Evolutionary conservation across 2,329 filamentous ascomycete species (phyloP), one percentile per base, ranked within the genome.

Genomic region (Didymella lethalis): DNA sequence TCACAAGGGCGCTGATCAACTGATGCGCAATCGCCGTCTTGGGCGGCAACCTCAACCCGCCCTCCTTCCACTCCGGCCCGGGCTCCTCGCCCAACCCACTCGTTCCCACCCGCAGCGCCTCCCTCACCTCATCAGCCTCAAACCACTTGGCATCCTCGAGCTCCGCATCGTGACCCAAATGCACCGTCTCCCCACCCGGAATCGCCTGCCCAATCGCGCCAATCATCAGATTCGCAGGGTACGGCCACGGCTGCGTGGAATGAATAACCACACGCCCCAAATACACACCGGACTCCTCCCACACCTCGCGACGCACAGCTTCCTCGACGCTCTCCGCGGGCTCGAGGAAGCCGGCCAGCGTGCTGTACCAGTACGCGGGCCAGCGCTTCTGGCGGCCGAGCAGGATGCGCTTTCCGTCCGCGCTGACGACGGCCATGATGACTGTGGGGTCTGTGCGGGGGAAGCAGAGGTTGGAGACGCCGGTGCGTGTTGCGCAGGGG

Each of bases 361-460:
- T 96, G 69, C 88, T 92, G 82, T 94, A 97, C 91, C 90, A 97
- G 75, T 90, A 75, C 1, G 86, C 83, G 0, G 95, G 95, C 85
- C 89, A 99, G 52, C 91, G 86, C 78, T 90, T 91, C 72, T 91
- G 88, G 14, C 95, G 88, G 36, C 95, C 95, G 0, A 99, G 88
- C 7, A 99, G 86, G 38, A 97, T 80, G 61, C 87, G 86, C 65
- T 88, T 85, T 48, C 90, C 90, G 67, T 96, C 91, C 49, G 88
- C 83, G 52, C 90, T 96, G 31, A 98, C 86, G 11, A 97, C 89
- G 0, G 93, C 94, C 80, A 96, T 93, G 79, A 99, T 99, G 75
- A 98, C 93, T 28, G 92, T 96, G 0, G 93, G 93, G 70, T 97
- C 93, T 2, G 94, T 97, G 49, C 93, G 87, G 2, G 94, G 94